Base-by-base conservation (phyloP, 148 eudicot genomes). In the Nepenthes gracilis region DNA sequence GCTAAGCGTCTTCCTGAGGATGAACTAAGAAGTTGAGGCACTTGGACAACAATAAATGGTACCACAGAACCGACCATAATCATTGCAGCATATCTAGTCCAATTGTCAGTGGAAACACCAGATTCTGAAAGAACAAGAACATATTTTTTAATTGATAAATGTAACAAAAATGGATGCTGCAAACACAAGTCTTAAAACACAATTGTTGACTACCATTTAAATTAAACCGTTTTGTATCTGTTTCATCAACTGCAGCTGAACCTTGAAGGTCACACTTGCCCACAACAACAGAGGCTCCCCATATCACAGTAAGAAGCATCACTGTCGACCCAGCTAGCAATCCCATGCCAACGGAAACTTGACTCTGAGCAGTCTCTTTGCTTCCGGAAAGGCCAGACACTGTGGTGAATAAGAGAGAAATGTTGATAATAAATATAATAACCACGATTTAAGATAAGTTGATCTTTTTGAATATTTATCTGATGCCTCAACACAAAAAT, bases 261-360 rank as follows among this genome's bases (percentile, higher is more conserved):
- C 64, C 65, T 33, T 78, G 68, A 54, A 91, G 47, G 54, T 91
- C 96, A 64, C 96, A 88, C 78, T 91, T 91, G 63, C 97, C 97
- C 60, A 88, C 83, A 63, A 87, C 6, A 59, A 87, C 61, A 67
- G 96, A 91, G 53, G 86, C 68, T 64, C 97, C 96, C 97, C 97
- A 91, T 63, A 85, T 75, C n/a, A 73, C 68, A 11, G 97, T 87
- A 56, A 91, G 80, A 59, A 87, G 93, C 96, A 91, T 85, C 63
- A 91, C 96, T 0, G 96, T 91, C 33, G 97, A 87, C 35, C 97
- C 97, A 66, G 97, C 96, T 48, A 91, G 79, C 66, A 91, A 72
- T 7, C 97, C 97, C 93, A 91, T 91, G 60, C 97, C 97, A 43
- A 91, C 93, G 12, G 97, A 91, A 48, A 91, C 93, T 75, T 91